These are phyloP conservation scores for Zelonia costaricensis DNA, from an alignment of 208 protist genomes.

Conservation along the genomic window DNA sequence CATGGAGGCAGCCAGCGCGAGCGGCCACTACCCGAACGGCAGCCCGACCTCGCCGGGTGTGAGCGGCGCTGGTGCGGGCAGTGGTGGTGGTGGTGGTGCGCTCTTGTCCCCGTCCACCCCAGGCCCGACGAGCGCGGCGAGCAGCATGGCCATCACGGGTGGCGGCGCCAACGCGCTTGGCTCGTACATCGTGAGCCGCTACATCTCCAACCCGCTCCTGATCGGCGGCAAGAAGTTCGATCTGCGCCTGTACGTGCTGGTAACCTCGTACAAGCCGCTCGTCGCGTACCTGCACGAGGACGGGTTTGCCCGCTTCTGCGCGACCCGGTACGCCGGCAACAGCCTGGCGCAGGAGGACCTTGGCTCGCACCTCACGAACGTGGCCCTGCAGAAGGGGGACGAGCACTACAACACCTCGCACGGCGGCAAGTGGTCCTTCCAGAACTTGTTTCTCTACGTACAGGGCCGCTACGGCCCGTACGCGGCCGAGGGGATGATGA, in stretches of 20 bases:
- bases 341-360: conserved; percentile 72
- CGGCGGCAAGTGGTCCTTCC: conserved; percentile 95
- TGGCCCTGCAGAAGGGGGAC: conserved; percentile 95
- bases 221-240: conserved; percentile 98
- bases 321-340: conserved; percentile 79
- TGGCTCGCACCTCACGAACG: conserved; percentile 97
- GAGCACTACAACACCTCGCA: conserved; percentile 93
- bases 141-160: too few relatives aligned
- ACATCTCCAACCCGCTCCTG: conserved; percentile 95
- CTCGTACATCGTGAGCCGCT: conserved; percentile 93
- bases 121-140: neutral
- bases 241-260: conserved; percentile 97
- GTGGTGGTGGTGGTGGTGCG: neutral
- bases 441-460: conserved; percentile 88
- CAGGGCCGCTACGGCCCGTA: conserved; percentile 74
- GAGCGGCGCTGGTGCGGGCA: neutral
- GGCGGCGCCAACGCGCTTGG: conserved; percentile 29
- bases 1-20: conserved; percentile 7
- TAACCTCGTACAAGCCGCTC: conserved; percentile 93
- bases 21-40: neutral
- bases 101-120: too few relatives aligned
- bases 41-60: conserved; percentile 5
- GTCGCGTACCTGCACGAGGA: conserved; percentile 91
- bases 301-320: conserved; percentile 96
- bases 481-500: conserved; percentile 71